phyloP scores from a whole-genome alignment of 2,329 filamentous ascomycete genomes.

The Thyridium curvatum region DNA sequence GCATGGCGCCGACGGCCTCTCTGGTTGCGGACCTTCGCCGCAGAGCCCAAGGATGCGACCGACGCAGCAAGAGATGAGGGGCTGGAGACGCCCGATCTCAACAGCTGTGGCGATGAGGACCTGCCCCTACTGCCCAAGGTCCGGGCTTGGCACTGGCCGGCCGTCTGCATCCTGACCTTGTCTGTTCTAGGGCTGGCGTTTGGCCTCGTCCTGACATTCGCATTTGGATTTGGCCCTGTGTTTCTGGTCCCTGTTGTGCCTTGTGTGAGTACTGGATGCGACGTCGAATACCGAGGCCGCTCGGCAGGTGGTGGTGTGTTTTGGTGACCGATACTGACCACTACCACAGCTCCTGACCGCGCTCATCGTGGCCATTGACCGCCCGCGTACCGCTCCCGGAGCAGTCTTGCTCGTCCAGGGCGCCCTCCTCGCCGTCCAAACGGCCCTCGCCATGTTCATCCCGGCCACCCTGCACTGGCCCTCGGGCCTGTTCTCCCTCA shows the following conservation, averaged over 20 bases:
- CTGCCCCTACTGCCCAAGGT: background rate
- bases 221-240: constrained; percentile 15
- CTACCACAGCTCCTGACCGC: constrained; percentile 12
- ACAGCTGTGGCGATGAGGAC: background rate
- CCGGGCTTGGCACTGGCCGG: constrained; percentile 6
- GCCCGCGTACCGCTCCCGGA: constrained; percentile 18
- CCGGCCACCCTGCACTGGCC: constrained; percentile 14
- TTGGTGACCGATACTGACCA: background rate
- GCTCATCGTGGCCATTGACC: constrained; percentile 19
- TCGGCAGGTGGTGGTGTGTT: too few species aligned
- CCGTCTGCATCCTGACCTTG: constrained; percentile 25
- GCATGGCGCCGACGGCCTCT: constrained; percentile 22
- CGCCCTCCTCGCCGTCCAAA: constrained; percentile 22
- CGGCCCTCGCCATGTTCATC: constrained; percentile 21
- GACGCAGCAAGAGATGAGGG: background rate
- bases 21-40: constrained; percentile 26
- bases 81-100: background rate
- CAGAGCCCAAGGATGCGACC: constrained; percentile 16
- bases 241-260: constrained; percentile 23
- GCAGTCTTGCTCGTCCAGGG: constrained; percentile 19
- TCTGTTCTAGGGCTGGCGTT: constrained; percentile 25
- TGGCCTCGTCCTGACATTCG: constrained; percentile 11
- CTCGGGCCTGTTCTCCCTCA: constrained; percentile 13
- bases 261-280: constrained; percentile 24
- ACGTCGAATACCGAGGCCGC: too few species aligned